phyloP scores from a whole-genome alignment of 345 rosid species.

The Salix suchowensis region DNA sequence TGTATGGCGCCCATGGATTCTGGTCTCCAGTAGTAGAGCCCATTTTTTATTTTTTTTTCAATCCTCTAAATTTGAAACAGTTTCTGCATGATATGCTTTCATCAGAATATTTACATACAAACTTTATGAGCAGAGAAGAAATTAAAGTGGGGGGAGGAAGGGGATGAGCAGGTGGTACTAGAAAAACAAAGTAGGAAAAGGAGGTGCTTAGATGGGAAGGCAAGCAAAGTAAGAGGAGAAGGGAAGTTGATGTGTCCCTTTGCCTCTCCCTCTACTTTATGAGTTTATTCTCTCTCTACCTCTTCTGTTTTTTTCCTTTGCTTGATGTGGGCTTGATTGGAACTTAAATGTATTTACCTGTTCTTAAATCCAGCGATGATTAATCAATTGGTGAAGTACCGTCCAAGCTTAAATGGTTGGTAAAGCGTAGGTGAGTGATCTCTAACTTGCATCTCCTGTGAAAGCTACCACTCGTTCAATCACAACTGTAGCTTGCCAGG shows the following conservation, averaged over 20 bases:
- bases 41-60: slow-evolving; percentile 23
- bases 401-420: slow-evolving; percentile 37
- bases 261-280: slow-evolving; percentile 12
- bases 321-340: background rate
- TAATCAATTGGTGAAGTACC: slow-evolving; percentile 16
- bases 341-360: background rate
- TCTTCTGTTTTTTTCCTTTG: background rate
- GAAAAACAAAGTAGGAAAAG: background rate
- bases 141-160: background rate
- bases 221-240: slow-evolving; percentile 32
- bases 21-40: slow-evolving; percentile 34
- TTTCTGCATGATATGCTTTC: background rate
- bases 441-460: slow-evolving; percentile 3
- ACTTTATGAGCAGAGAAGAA: no score
- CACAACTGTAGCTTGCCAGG: background rate
- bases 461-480: background rate
- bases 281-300: slow-evolving; percentile 14
- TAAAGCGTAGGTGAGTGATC: slow-evolving; percentile 23
- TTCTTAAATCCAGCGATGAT: background rate
- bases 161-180: background rate
- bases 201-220: slow-evolving; percentile 27
- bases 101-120: background rate
- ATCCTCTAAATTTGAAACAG: slow-evolving; percentile 5
- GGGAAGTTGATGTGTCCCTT: slow-evolving; percentile 22
- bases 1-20: slow-evolving; percentile 46